Conservation (phyloP, 2,329 filamentous ascomycete species). For the Rutstroemia sp. region DNA sequence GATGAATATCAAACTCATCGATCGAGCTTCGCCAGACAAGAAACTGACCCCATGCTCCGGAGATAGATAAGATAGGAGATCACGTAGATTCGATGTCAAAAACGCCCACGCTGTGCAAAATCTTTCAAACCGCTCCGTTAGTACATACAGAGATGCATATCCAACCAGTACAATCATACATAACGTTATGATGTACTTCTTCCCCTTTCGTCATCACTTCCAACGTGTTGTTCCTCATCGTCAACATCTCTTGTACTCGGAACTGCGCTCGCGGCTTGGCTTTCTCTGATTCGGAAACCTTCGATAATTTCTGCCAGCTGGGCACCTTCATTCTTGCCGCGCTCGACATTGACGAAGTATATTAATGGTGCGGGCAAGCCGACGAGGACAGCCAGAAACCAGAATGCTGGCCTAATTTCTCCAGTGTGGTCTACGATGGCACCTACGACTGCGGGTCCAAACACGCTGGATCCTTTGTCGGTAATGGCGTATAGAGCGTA, state of each 20-base stretch:
- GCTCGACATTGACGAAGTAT: constrained; percentile 74
- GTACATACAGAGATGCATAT: neutral
- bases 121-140: neutral
- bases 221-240: neutral
- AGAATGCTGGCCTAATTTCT: constrained; percentile 77
- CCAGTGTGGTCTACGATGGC: constrained; percentile 80
- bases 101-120: neutral
- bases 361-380: constrained; percentile 77
- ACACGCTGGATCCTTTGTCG: constrained; percentile 89
- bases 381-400: constrained; percentile 78
- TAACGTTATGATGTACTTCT: neutral
- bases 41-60: no score
- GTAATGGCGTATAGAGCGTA: constrained; percentile 85
- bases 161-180: neutral
- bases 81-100: neutral
- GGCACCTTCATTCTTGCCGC: constrained; percentile 61
- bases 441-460: constrained; percentile 88
- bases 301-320: constrained; percentile 42
- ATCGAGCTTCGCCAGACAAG: no score
- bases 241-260: neutral
- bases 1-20: no score
- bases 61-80: no score
- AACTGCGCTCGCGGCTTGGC: neutral
- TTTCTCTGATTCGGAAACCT: constrained; percentile 7
- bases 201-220: constrained; percentile 1